Base-by-base conservation (phyloP, 2,329 filamentous ascomycete genomes). In the Davidsoniella australis region DNA sequence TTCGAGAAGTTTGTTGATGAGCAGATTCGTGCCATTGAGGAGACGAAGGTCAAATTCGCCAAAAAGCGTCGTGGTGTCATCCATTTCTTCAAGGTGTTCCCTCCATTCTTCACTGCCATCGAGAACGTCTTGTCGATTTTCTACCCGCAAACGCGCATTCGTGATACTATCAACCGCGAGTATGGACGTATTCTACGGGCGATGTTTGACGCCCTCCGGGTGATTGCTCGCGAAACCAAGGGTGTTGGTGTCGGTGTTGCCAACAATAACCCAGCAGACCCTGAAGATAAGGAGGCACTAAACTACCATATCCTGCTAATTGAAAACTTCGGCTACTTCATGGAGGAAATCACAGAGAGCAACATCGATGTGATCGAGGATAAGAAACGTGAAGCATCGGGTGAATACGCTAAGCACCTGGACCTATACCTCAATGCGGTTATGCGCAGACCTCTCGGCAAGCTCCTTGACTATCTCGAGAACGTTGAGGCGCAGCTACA, bases 51-150 rank as follows among this genome's bases (percentile, higher is more conserved):
- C 63, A 95, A 95, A 69, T 52, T 55, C 39, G 87, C 95, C 65
- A 95, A 94, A 70, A 96, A 96, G 70, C 82, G 91, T 56, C 95
- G 93, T 67, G 89, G 91, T 9, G 85, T 98, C 50, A 95, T 96
- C 58, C 80, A 81, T 14, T 96, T 96, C 63, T 89, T 96, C 69
- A 84, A 85, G 55, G 82, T 89, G 39, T 96, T 96, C 69, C 91
- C 89, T 0, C 70, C 80, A 52, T 95, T 95, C 65, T 80, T 80
- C n/a, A 66, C 76, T 1, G 79, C 83, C 0, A 76, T 95, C 1
- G 88, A 95, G 64, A 87, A 81, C 59, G 88, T 93, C 76, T 72
- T 94, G 43, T 66, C 72, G 0, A 70, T 71, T 16, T 66, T 71
- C 7, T 73, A 78, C 52, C 61, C 67, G 3, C 69, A 68, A 53